Percentiles rank a stretch among this genome's conserved stretches.
Conservation (phyloP, 257 asterid species). For the Fraxinus excelsior region DNA sequence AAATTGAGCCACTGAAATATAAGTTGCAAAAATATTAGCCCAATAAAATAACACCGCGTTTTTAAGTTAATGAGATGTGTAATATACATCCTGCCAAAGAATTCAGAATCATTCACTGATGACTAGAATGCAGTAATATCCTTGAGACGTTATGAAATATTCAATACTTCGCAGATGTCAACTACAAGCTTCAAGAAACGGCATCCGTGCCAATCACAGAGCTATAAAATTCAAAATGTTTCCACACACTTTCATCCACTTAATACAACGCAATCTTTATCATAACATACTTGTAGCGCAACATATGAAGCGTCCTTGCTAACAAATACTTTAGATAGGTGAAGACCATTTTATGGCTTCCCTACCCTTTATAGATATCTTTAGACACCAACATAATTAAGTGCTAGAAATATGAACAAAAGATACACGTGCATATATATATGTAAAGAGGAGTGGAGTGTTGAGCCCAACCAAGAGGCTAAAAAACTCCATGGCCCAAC, state of each 20-base stretch:
- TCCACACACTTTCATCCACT: background rate
- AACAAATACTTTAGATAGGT: too few species aligned
- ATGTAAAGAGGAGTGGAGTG: background rate
- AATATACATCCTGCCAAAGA: background rate
- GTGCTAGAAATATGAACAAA: too few species aligned
- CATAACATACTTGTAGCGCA: too few species aligned
- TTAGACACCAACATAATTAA: too few species aligned
- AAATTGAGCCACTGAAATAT: background rate
- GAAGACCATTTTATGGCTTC: background rate
- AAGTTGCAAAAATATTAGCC: background rate
- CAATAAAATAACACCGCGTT: background rate
- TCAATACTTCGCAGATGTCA: background rate
- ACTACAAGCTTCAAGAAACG: background rate
- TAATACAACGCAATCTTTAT: too few species aligned
- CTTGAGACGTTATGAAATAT: background rate
- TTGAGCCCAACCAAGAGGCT: background rate
- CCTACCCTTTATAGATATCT: background rate
- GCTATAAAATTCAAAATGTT: background rate
- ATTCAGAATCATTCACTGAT: background rate
- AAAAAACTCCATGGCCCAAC: background rate
- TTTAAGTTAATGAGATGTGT: background rate
- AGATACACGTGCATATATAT: background rate
- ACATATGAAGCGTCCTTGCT: too few species aligned
- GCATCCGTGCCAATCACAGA: background rate
- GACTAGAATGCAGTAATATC: background rate